Evolutionary conservation across 2,329 filamentous ascomycete genomes (phyloP).

Genomic region (Talaromyces funiculosus): DNA sequence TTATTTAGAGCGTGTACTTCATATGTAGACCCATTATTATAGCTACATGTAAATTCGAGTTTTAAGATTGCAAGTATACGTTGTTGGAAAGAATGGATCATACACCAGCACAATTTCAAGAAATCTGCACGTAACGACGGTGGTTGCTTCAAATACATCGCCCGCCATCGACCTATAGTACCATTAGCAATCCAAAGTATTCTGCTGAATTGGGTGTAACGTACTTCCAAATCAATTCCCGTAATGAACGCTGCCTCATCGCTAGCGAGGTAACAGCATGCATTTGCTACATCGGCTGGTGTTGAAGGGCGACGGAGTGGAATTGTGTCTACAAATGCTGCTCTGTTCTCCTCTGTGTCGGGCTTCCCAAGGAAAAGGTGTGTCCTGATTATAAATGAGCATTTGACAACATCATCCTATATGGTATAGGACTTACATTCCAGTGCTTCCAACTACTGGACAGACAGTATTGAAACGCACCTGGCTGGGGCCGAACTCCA

Average conservation of each 20-base stretch:
- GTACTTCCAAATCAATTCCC: constrained; percentile 57
- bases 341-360: constrained; percentile 41
- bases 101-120: not conserved
- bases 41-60: no score
- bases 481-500: constrained; percentile 21
- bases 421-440: constrained; percentile 39
- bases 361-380: constrained; percentile 52
- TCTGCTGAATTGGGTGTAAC: not conserved
- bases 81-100: not conserved
- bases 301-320: constrained; percentile 41
- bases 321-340: constrained; percentile 41
- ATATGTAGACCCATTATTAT: no score
- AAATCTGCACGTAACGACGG: not conserved
- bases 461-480: constrained; percentile 25
- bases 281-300: constrained; percentile 61
- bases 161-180: not conserved
- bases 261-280: constrained; percentile 63
- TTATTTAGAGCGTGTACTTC: no score
- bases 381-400: constrained; percentile 45
- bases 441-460: constrained; percentile 22
- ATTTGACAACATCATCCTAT: not conserved
- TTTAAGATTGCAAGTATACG: no score
- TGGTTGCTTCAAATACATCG: constrained; percentile 3
- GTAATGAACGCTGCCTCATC: constrained; percentile 69
- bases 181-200: not conserved